Evolutionary conservation across 345 rosid species (phyloP).

Genomic region (Excoecaria agallocha): DNA sequence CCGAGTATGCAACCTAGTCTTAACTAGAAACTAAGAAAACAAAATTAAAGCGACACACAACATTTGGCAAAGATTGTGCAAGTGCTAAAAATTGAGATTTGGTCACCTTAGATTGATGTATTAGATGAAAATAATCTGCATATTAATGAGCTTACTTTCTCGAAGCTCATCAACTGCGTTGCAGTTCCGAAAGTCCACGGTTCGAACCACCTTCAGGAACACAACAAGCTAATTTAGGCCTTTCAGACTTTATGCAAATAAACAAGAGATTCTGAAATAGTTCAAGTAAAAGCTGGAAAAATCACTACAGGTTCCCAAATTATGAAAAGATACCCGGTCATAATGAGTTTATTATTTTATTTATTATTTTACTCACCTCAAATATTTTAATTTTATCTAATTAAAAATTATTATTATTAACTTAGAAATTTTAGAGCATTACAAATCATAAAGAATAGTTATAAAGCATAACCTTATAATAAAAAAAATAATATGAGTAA

Average conservation of each 20-base stretch:
- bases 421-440: no score
- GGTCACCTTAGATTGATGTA: neutral
- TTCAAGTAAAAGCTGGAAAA: neutral
- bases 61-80: neutral
- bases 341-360: no score
- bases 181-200: slow-evolving; percentile 64
- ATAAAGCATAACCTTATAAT: no score
- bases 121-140: neutral
- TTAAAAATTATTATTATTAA: no score
- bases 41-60: neutral
- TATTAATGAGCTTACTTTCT: slow-evolving; percentile 51
- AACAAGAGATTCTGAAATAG: neutral
- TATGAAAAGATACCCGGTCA: no score
- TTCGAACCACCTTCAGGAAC: slow-evolving; percentile 48
- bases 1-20: neutral
- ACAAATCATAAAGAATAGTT: no score
- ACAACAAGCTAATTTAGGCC: slow-evolving; percentile 12
- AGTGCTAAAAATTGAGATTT: neutral
- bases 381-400: no score
- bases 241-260: neutral
- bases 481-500: no score
- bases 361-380: no score
- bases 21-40: neutral
- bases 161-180: slow-evolving; percentile 61
- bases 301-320: neutral